Evolutionary conservation across 768 basidiomycete species (phyloP).

Genomic region (Lyophyllum semitale): DNA sequence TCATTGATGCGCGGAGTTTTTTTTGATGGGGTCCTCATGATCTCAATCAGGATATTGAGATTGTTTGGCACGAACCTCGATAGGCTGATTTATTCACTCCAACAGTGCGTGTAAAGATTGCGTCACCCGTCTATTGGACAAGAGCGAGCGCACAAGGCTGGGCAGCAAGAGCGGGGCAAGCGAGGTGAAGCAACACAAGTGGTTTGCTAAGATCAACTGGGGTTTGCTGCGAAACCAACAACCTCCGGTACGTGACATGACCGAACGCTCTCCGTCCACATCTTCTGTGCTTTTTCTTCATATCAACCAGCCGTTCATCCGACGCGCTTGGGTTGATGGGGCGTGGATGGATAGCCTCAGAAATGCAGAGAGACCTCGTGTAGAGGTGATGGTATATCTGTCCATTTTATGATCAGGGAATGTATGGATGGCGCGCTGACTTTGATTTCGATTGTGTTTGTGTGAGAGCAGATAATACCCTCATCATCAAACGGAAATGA

Average conservation of each 20-base stretch:
- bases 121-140: conserved; percentile 85
- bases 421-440: conserved; percentile 17
- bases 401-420: conserved; percentile 6
- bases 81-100: conserved; percentile 14
- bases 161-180: conserved; percentile 95
- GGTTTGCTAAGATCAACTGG: conserved; percentile 98
- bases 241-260: conserved; percentile 76
- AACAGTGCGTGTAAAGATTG: conserved; percentile 85
- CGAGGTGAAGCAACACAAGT: conserved; percentile 98
- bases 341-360: conserved; percentile 3
- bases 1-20: conserved; percentile 27
- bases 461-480: conserved; percentile 70
- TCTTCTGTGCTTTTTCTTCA: conserved; percentile 8
- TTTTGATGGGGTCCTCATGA: conserved; percentile 21
- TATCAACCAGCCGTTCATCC: conserved; percentile 9
- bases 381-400: conserved; percentile 4
- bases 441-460: conserved; percentile 18
- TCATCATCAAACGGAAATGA: conserved; percentile 76
- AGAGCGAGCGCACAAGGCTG: conserved; percentile 84
- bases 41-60: conserved; percentile 1
- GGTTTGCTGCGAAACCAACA: conserved; percentile 89
- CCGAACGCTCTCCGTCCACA: conserved; percentile 3
- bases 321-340: conserved; percentile 7
- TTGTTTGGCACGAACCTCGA: conserved; percentile 21
- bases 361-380: conserved; percentile 2